Evolutionary conservation across 148 eudicot species (phyloP).

Genomic region (Amaranthus cruentus): DNA sequence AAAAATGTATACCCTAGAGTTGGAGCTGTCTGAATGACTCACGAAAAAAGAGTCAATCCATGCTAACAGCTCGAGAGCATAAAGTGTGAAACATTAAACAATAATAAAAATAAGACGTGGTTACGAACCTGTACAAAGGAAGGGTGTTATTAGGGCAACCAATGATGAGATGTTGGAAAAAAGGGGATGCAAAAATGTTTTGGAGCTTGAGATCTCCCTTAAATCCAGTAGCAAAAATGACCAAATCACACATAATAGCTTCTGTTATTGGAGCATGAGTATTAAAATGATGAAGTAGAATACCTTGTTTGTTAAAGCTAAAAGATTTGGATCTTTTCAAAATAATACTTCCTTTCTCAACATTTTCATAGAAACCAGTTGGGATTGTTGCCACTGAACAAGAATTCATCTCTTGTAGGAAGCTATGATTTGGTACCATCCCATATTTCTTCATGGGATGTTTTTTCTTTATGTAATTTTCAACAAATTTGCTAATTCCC

Average conservation of each 20-base stretch:
- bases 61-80: too few relatives aligned
- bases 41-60: too few relatives aligned
- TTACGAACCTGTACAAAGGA: constrained; percentile 50
- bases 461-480: constrained; percentile 37
- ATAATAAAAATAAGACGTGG: too few relatives aligned
- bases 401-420: constrained; percentile 39
- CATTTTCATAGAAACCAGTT: constrained; percentile 42
- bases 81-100: too few relatives aligned
- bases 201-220: constrained; percentile 45
- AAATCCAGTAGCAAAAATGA: constrained; percentile 66
- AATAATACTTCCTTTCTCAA: constrained; percentile 51
- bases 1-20: too few relatives aligned
- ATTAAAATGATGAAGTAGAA: constrained; percentile 21
- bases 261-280: neutral
- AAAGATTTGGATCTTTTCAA: constrained; percentile 41
- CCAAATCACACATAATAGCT: constrained; percentile 39
- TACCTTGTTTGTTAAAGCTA: constrained; percentile 43
- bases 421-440: constrained; percentile 55
- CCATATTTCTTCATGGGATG: constrained; percentile 38
- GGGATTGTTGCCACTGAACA: constrained; percentile 38
- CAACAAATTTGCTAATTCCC: constrained; percentile 50
- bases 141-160: constrained; percentile 26
- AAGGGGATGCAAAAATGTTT: constrained; percentile 35
- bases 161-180: constrained; percentile 27
- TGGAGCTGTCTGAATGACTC: too few relatives aligned